Conservation (phyloP, 768 basidiomycete genomes). For the Punctularia strigosozonata region DNA sequence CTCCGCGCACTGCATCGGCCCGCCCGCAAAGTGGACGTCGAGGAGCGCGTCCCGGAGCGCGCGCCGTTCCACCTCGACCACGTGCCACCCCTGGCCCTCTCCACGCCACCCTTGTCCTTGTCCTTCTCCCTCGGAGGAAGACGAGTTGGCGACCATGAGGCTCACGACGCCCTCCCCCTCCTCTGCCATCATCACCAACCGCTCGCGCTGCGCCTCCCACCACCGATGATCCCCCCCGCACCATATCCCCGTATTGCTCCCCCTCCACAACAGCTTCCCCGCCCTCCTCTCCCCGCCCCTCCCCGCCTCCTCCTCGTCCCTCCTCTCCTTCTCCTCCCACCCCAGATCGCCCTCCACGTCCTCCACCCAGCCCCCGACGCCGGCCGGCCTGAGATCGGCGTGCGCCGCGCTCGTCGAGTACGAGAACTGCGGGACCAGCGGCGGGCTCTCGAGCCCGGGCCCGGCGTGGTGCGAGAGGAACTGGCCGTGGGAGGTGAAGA, state of each 20-base stretch:
- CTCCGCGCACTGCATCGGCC: slow-evolving; percentile 29
- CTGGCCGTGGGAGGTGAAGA: slow-evolving; percentile 33
- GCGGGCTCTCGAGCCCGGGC: slow-evolving; percentile 25
- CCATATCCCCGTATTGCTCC: slow-evolving; percentile 14
- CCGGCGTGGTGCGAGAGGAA: slow-evolving; percentile 37
- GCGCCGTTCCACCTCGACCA: neutral
- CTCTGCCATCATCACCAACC: slow-evolving; percentile 22
- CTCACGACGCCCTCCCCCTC: neutral
- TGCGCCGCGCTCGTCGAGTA: slow-evolving; percentile 38
- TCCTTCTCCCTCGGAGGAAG: too few species aligned
- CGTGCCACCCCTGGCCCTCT: too few species aligned
- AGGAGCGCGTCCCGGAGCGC: slow-evolving; percentile 19
- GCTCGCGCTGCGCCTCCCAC: slow-evolving; percentile 29
- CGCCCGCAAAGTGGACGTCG: slow-evolving; percentile 47
- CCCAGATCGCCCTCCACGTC: slow-evolving; percentile 42
- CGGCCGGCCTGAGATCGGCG: slow-evolving; percentile 41
- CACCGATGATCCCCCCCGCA: neutral
- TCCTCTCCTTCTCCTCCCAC: slow-evolving; percentile 51
- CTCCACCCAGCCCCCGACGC: slow-evolving; percentile 31
- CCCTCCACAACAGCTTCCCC: slow-evolving; percentile 63
- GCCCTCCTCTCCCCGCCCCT: too few species aligned
- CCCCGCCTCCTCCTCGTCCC: too few species aligned
- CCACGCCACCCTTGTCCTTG: too few species aligned
- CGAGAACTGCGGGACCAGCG: slow-evolving; percentile 40
- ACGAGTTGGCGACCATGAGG: neutral